Percentiles rank a stretch among this genome's conserved stretches.
Conservation (phyloP, 495 filamentous ascomycete genomes). For the Xylaria curta region DNA sequence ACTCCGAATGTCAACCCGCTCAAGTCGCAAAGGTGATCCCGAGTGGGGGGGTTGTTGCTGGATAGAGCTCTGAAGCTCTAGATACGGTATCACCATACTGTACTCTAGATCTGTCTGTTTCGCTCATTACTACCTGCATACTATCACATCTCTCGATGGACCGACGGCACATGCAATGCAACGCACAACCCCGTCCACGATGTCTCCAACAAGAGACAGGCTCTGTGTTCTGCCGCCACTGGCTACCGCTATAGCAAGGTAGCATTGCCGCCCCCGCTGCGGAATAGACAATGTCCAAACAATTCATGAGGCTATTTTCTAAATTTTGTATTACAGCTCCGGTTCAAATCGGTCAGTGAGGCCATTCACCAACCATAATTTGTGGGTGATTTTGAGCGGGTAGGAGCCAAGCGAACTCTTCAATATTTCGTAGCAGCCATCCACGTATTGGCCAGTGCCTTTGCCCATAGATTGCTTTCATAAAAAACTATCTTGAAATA, state of each 20-base stretch:
- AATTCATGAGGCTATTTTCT: constrained; percentile 17
- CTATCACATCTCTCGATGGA: constrained; percentile 19
- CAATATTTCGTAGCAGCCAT: constrained; percentile 13
- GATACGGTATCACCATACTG: background rate
- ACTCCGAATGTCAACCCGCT: background rate
- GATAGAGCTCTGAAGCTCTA: background rate
- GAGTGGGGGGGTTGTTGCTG: background rate
- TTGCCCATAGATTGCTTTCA: constrained; percentile 16
- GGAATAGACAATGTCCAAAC: constrained; percentile 21
- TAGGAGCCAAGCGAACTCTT: constrained; percentile 9
- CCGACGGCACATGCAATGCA: constrained; percentile 25
- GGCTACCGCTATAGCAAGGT: constrained; percentile 17
- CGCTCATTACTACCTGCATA: constrained; percentile 15
- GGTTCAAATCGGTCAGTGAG: constrained; percentile 19
- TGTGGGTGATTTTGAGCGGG: constrained; percentile 6
- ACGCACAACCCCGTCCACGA: constrained; percentile 19
- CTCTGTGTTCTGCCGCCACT: constrained; percentile 18
- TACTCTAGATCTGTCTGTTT: constrained; percentile 18
- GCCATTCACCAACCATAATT: constrained; percentile 8
- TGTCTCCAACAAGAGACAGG: constrained; percentile 20
- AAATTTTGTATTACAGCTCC: background rate
- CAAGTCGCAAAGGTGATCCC: constrained; percentile 1
- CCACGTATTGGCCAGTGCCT: constrained; percentile 19
- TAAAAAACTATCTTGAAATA: background rate
- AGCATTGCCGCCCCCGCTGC: constrained; percentile 9